Evolutionary conservation across 768 basidiomycete species (phyloP).

Genomic region (Strobilomyces echinocephalus): DNA sequence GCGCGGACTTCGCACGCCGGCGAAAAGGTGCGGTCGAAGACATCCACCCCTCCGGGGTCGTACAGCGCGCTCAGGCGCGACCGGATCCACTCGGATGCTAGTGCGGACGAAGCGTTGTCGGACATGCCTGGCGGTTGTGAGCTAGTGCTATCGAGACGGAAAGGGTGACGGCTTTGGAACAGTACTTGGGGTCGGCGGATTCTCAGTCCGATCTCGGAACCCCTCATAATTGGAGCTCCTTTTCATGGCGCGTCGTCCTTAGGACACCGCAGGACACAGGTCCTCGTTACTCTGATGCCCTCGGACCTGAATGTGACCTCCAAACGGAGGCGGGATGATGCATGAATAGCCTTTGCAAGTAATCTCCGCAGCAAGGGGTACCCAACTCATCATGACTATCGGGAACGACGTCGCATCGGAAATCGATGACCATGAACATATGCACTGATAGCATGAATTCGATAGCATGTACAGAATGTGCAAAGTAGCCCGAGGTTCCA

Average conservation of each 20-base stretch:
- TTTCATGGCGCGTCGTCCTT: too few relatives aligned
- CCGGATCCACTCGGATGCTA: constrained; percentile 28
- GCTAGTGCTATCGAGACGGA: too few relatives aligned
- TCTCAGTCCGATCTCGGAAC: too few relatives aligned
- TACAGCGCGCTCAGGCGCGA: constrained; percentile 28
- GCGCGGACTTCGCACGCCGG: constrained; percentile 29
- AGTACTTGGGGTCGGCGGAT: neutral
- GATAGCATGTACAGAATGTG: constrained; percentile 24
- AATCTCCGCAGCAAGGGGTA: neutral
- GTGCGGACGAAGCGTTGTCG: neutral
- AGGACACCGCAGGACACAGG: too few relatives aligned
- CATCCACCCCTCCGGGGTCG: constrained; percentile 5
- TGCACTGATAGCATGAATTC: constrained; percentile 11
- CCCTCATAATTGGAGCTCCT: too few relatives aligned
- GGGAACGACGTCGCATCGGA: neutral
- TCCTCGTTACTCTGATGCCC: too few relatives aligned
- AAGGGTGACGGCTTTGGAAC: neutral
- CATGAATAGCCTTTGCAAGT: too few relatives aligned
- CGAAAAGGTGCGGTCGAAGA: constrained; percentile 32
- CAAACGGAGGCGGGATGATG: neutral
- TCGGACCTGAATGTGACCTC: too few relatives aligned
- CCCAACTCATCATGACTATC: neutral
- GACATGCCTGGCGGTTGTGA: neutral
- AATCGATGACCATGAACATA: neutral
- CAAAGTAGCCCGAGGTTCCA: constrained; percentile 22